Base-by-base conservation (phyloP, 129 eudicot species). In the Flaveria robusta region DNA sequence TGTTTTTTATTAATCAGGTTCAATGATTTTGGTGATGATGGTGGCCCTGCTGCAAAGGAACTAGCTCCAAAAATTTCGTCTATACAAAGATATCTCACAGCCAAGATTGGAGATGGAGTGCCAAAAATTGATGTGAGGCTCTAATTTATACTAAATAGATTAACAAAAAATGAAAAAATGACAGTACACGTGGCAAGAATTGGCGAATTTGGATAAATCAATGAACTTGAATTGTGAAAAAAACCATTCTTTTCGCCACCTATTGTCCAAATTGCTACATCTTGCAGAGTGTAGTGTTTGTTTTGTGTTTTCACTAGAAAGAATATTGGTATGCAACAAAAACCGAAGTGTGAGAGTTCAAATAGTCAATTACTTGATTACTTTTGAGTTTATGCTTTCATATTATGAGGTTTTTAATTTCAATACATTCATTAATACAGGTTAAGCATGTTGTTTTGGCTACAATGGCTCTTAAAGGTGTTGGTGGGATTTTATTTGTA, bases 1-100 rank as follows among this genome's bases (percentile, higher is more conserved):
- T 23, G 11, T 58, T 23, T 58, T 66, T 76, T 46, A 63, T 22
- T 56, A 5, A 58, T 55, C 69, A 93, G 96, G 98, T 93, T 84
- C 84, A 86, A 86, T 86, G 98, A 93, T 71, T 90, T 92, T 80
- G 96, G 96, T 11, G 86, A 65, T 26, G 84, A 92, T 77, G 96
- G 98, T 71, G 98, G 98, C 18, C 88, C 98, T 64, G 89, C 96
- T 56, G 96, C 95, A 16, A 84, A 85, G 79, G 86, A 81, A 76
- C 78, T 83, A 78, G 86, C 89, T 56, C 95, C 96, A 42, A 88
- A 90, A 79, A 20, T 93, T 76, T 65, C 82, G 72, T 66, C 64
- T 72, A 51, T 88, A 51, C 85, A 80, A 72, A 85, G 77, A 49
- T 71, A 27, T 77, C 56, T 90, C 8, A 74, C 60, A 29, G 74